Base-by-base conservation (phyloP, 2,329 filamentous ascomycete genomes). In the Sarocladium kiliense region DNA sequence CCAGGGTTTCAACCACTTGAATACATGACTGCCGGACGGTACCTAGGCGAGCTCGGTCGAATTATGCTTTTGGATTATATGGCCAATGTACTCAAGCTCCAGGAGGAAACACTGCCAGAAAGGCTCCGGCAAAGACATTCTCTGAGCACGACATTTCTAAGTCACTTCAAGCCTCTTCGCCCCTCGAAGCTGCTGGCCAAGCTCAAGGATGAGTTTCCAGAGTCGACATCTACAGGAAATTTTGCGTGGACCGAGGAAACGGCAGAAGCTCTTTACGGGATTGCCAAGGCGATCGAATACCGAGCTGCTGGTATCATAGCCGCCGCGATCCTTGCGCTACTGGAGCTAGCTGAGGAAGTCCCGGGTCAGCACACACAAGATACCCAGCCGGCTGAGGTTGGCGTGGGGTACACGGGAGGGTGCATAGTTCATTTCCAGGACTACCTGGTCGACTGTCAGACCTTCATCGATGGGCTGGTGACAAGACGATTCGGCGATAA, bases 1-100 rank as follows among this genome's bases (percentile, higher is more conserved):
- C 87, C 89, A 0, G 88, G 89, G 0, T 91, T 93, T 62, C 89
- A 93, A 60, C 88, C 89, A 0, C 80, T 93, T 19, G 89, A 94
- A 66, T 93, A 92, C 70, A 90, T 93, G 86, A 91, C 88, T 1
- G 82, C 88, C 2, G 88, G 88, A 2, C 78, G 88, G 39, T 92
- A 92, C 65, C 77, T 92, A 3, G 88, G 88, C 53, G 88, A 92
- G 68, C 79, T 92, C 11, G 85, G 87, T 23, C 83, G 88, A 25
- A 74, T 91, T 55, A 82, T 89, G 58, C 76, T 91, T 54, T 69
- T 85, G 39, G 85, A 89, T 64, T 86, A 88, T 63, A 68, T 87
- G 63, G 77, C 73, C 11, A 73, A 64, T 11, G 65, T 69, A 3
- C 63, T 77, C 6, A 66, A 67, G 1, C 61, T 81, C 14, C 55